Percentiles rank a stretch among this genome's conserved stretches.
Evolutionary conservation across 805 yeast species (phyloP).

Genomic region (Saccharomyces cerevisiae): DNA sequence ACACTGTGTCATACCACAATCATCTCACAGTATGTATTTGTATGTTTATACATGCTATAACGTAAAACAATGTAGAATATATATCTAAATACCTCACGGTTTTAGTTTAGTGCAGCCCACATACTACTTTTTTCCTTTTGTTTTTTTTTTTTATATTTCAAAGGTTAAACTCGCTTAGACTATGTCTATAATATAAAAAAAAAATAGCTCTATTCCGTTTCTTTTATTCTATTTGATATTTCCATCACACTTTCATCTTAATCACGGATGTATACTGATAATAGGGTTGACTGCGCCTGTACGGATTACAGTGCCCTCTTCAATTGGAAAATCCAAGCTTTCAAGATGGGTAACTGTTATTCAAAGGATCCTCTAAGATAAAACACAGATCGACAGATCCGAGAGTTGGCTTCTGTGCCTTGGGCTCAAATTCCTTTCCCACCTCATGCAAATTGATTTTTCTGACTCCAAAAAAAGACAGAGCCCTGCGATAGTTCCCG

Average conservation of each 20-base stretch:
- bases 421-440: neutral
- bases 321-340: neutral
- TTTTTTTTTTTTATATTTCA: no score
- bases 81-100: no score
- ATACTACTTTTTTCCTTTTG: no score
- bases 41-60: no score
- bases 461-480: neutral
- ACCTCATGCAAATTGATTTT: neutral
- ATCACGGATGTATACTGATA: neutral
- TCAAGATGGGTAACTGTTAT: neutral
- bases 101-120: no score
- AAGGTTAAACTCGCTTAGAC: no score
- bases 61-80: no score
- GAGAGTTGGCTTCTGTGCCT: neutral
- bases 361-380: neutral
- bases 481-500: neutral
- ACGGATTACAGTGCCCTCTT: neutral
- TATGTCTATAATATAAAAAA: no score
- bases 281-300: neutral
- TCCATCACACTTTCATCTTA: neutral
- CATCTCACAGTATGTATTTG: no score
- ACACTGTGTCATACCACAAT: no score
- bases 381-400: neutral
- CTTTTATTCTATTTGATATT: neutral
- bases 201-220: no score